Evolutionary conservation across 352 stramenopile genomes (phyloP).

Genomic region (Hyaloperonospora arabidopsidis): DNA sequence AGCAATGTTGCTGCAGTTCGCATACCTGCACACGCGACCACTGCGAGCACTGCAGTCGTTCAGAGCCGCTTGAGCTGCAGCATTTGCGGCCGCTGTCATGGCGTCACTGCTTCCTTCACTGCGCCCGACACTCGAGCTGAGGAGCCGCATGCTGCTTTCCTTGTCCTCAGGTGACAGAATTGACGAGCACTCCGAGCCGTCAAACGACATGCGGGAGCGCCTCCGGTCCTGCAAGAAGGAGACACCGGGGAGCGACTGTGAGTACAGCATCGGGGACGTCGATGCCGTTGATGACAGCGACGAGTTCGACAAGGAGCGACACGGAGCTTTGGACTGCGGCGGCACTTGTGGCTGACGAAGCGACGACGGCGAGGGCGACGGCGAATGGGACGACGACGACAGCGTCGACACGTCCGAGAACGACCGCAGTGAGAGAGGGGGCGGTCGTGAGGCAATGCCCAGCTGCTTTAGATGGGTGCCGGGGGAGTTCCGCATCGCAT

Average conservation of each 20-base stretch:
- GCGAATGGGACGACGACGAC: conserved; percentile 35
- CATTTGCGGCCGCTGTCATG: conserved; percentile 26
- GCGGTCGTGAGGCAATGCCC: conserved; percentile 48
- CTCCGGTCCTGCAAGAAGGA: conserved; percentile 54
- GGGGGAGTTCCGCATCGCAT: conserved; percentile 58
- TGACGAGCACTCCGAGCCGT: conserved; percentile 47
- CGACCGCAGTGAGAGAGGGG: conserved; percentile 49
- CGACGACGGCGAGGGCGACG: conserved; percentile 36
- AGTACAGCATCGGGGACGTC: conserved; percentile 39
- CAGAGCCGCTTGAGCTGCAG: conserved; percentile 19
- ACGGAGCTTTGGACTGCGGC: conserved; percentile 18
- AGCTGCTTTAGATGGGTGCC: conserved; percentile 44
- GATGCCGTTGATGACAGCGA: conserved; percentile 33
- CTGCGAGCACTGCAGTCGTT: conserved; percentile 32
- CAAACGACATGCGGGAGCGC: conserved; percentile 54
- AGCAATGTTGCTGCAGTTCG: conserved; percentile 82
- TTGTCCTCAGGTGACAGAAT: conserved; percentile 59
- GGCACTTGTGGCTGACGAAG: conserved; percentile 24
- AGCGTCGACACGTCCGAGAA: conserved; percentile 45
- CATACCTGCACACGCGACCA: conserved; percentile 69
- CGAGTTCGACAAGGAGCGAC: conserved; percentile 31
- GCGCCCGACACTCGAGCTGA: conserved; percentile 63
- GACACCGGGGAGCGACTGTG: conserved; percentile 57
- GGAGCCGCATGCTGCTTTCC: conserved; percentile 56
- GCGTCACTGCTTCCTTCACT: conserved; percentile 30